Conservation (phyloP, 31 red algal genomes). For the Porphyra umbilicalis region DNA sequence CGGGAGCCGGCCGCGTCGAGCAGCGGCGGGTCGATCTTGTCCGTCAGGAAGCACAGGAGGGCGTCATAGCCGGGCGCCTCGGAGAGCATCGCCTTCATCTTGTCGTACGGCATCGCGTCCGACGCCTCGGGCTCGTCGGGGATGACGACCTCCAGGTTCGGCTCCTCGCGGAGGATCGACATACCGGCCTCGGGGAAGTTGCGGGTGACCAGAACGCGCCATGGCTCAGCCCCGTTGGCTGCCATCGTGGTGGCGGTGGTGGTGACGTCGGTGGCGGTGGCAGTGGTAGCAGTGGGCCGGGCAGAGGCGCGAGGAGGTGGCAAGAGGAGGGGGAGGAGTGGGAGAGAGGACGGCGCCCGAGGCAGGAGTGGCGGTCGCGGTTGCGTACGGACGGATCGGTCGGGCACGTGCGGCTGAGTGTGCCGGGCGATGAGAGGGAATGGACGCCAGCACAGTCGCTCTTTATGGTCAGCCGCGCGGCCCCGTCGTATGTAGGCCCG, state of each 20-base stretch:
- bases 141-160: slow-evolving; percentile 42
- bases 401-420: too few species aligned
- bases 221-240: slow-evolving; percentile 14
- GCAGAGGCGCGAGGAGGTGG: background rate
- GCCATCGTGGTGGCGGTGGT: slow-evolving; percentile 6
- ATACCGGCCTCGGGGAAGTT: slow-evolving; percentile 29
- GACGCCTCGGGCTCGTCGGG: slow-evolving; percentile 49
- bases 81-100: slow-evolving; percentile 15
- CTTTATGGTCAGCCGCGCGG: too few species aligned
- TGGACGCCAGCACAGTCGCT: too few species aligned
- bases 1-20: slow-evolving; percentile 36
- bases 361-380: too few species aligned
- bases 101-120: slow-evolving; percentile 27
- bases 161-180: slow-evolving; percentile 40
- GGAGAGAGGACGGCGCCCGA: background rate
- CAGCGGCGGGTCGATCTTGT: slow-evolving; percentile 50
- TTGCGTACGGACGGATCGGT: too few species aligned
- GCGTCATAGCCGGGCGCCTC: slow-evolving; percentile 36
- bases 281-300: background rate
- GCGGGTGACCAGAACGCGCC: slow-evolving; percentile 73
- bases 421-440: too few species aligned
- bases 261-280: background rate
- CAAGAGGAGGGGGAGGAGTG: background rate
- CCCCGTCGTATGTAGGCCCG: too few species aligned
- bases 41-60: slow-evolving; percentile 60